Evolutionary conservation across 2,329 filamentous ascomycete species (phyloP).

Genomic region (Sordariomycetes sp.): DNA sequence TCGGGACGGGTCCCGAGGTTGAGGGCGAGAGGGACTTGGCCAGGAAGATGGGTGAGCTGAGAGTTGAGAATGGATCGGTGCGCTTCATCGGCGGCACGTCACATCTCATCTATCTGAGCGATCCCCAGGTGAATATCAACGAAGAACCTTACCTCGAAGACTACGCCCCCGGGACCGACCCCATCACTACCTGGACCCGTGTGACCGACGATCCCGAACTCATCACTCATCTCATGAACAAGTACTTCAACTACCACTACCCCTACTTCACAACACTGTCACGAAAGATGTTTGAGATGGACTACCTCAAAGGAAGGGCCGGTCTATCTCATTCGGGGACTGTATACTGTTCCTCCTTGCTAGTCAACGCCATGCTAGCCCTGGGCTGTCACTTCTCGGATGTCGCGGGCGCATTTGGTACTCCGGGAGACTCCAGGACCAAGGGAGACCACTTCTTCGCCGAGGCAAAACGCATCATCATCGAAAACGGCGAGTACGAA

Average conservation of each 20-base stretch:
- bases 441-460: slow-evolving; percentile 95
- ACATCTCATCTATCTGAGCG: slow-evolving; percentile 75
- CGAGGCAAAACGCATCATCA: slow-evolving; percentile 80
- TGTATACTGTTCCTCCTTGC: slow-evolving; percentile 75
- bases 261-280: slow-evolving; percentile 90
- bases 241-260: slow-evolving; percentile 99
- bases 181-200: slow-evolving; percentile 77
- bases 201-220: slow-evolving; percentile 74
- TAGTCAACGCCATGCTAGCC: slow-evolving; percentile 91
- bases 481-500: slow-evolving; percentile 90
- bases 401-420: slow-evolving; percentile 60
- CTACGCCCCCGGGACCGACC: slow-evolving; percentile 48
- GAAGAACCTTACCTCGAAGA: slow-evolving; percentile 34
- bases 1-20: slow-evolving; percentile 28
- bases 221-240: slow-evolving; percentile 80
- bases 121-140: slow-evolving; percentile 25
- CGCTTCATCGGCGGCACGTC: slow-evolving; percentile 93
- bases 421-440: slow-evolving; percentile 67
- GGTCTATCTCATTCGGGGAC: slow-evolving; percentile 39
- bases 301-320: slow-evolving; percentile 67
- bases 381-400: slow-evolving; percentile 90
- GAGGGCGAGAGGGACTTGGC: slow-evolving; percentile 71
- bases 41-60: slow-evolving; percentile 85
- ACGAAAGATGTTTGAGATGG: slow-evolving; percentile 75
- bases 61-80: slow-evolving; percentile 77